Conservation (phyloP, 768 basidiomycete species). For the Hemileccinum rubropunctum region DNA sequence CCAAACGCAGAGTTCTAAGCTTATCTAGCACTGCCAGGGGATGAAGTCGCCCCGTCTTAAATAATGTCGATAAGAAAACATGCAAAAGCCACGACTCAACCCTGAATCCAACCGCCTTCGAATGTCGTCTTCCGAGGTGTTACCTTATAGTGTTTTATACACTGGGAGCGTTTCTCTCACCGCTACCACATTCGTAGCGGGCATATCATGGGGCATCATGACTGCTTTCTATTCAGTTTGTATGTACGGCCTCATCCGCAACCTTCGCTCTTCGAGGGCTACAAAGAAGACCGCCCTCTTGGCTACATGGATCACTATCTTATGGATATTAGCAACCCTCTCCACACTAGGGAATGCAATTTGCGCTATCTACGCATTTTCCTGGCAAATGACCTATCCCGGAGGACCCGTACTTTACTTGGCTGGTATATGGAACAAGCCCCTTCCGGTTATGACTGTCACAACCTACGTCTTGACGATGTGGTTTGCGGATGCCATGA, state of each 20-base stretch:
- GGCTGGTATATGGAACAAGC: neutral
- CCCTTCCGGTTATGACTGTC: neutral
- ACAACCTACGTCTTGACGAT: neutral
- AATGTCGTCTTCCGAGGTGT: neutral
- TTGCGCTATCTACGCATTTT: neutral
- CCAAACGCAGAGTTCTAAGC: too few relatives aligned
- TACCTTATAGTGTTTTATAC: neutral
- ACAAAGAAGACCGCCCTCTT: neutral
- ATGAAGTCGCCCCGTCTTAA: too few relatives aligned
- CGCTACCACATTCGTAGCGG: neutral
- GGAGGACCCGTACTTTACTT: neutral
- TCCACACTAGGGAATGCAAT: neutral
- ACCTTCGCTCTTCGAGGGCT: neutral
- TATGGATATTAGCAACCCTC: neutral
- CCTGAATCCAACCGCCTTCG: neutral
- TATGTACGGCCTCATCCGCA: neutral
- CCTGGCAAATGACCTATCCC: neutral
- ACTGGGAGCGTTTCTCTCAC: neutral
- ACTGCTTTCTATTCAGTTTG: neutral
- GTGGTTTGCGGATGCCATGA: conserved; percentile 1
- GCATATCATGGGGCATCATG: conserved; percentile 2
- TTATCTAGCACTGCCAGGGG: too few relatives aligned
- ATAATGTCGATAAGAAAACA: too few relatives aligned
- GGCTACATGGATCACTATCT: neutral
- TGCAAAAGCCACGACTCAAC: too few relatives aligned